Percentiles rank a stretch among this genome's conserved stretches.
phyloP scores from a whole-genome alignment of 495 filamentous ascomycete genomes.

The Bombardia bombarda region DNA sequence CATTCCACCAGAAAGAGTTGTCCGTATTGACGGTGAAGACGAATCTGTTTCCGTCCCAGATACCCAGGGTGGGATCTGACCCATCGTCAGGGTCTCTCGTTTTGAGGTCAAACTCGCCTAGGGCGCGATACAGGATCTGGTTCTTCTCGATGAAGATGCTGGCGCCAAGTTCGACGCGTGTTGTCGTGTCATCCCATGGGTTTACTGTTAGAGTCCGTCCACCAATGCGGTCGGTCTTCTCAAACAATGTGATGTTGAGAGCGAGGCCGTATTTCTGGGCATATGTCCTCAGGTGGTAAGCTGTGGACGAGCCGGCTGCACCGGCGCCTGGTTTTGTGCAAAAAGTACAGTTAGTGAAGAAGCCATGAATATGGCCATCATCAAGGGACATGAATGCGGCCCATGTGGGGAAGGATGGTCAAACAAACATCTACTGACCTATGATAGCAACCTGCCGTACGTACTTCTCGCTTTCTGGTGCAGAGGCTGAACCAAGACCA shows the following conservation, averaged over 20 bases:
- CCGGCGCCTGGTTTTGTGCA: constrained; percentile 63
- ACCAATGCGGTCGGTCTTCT: constrained; percentile 70
- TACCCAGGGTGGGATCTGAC: constrained; percentile 49
- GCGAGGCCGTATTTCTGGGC: constrained; percentile 43
- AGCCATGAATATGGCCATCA: background rate
- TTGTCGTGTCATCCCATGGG: constrained; percentile 57
- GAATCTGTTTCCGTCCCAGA: constrained; percentile 79
- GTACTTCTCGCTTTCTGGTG: background rate
- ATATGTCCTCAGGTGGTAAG: constrained; percentile 71
- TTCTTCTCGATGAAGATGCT: constrained; percentile 91
- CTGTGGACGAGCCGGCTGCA: constrained; percentile 77
- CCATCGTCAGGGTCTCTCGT: constrained; percentile 23
- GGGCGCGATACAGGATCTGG: constrained; percentile 67
- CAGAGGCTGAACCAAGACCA: background rate
- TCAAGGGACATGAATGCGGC: background rate
- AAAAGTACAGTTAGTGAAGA: background rate
- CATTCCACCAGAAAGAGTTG: constrained; percentile 63
- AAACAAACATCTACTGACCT: constrained; percentile 21
- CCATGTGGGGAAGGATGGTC: too few species aligned
- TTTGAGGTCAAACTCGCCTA: constrained; percentile 61
- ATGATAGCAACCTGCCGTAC: constrained; percentile 38
- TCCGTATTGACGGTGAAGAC: constrained; percentile 51
- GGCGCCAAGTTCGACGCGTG: constrained; percentile 81
- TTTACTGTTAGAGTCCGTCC: constrained; percentile 87
- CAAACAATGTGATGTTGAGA: constrained; percentile 81